A percentile compares a stretch with the other conserved stretches of the same genome.
phyloP scores from a whole-genome alignment of 495 filamentous ascomycete genomes.

The Aspergillus ellipticus region DNA sequence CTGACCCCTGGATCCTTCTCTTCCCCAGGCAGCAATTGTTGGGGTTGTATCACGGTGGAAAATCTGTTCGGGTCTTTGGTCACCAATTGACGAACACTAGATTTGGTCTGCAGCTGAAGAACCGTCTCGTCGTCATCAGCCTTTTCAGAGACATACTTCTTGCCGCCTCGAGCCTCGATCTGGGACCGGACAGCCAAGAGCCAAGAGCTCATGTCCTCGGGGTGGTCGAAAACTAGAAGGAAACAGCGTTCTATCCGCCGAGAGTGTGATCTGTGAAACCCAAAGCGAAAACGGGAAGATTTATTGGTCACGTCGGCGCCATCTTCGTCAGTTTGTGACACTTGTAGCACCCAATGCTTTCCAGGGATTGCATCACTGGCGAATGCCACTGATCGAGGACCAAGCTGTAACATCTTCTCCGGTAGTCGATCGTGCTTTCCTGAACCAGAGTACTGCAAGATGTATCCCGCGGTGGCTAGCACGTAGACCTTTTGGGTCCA shows the following conservation, averaged over 20 bases:
- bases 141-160: conserved; percentile 57
- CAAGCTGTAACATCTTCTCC: conserved; percentile 81
- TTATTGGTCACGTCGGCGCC: conserved; percentile 47
- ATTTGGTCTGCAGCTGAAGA: conserved; percentile 39
- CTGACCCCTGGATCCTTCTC: conserved; percentile 28
- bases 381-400: conserved; percentile 85
- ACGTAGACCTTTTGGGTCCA: conserved; percentile 84
- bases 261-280: conserved; percentile 58
- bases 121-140: conserved; percentile 30
- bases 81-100: conserved; percentile 34
- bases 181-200: conserved; percentile 57
- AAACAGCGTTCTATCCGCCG: conserved; percentile 63
- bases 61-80: conserved; percentile 56
- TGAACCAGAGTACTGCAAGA: conserved; percentile 82
- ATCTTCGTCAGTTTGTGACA: conserved; percentile 72
- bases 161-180: conserved; percentile 67
- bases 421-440: conserved; percentile 78
- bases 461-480: conserved; percentile 73
- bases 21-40: conserved; percentile 20
- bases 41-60: conserved; percentile 58
- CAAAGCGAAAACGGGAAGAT: conserved; percentile 67
- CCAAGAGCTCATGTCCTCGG: conserved; percentile 87
- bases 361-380: conserved; percentile 91
- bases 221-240: conserved; percentile 74
- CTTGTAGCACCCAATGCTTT: conserved; percentile 86